phyloP scores from a whole-genome alignment of 148 eudicot genomes.

The Cornus controversa region DNA sequence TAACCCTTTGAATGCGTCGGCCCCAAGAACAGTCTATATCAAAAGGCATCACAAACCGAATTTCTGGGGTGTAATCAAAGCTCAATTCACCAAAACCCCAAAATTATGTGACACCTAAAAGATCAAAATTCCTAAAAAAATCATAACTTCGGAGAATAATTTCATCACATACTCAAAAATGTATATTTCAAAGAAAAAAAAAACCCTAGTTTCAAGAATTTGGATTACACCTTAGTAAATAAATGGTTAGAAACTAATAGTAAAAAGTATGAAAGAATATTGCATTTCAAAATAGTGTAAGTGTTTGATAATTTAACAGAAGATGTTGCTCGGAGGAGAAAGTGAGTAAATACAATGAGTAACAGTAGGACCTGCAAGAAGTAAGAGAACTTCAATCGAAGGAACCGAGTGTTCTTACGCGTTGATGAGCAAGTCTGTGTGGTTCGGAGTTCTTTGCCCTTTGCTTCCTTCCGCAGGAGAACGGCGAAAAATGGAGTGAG shows the following conservation, averaged over 20 bases:
- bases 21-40: not conserved
- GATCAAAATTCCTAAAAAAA: not conserved
- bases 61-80: not conserved
- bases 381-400: not conserved
- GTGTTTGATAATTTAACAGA: not conserved
- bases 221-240: not conserved
- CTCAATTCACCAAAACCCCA: not conserved
- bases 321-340: not conserved
- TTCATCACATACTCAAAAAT: too few relatives aligned
- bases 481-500: not conserved
- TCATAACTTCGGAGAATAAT: too few relatives aligned
- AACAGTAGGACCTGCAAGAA: not conserved
- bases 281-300: not conserved
- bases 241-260: not conserved
- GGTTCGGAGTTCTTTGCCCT: not conserved
- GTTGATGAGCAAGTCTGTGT: not conserved
- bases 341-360: not conserved
- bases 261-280: not conserved
- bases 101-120: not conserved
- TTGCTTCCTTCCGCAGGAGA: not conserved
- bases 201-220: not conserved
- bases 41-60: conserved; percentile 3
- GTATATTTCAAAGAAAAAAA: not conserved
- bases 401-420: not conserved
- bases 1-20: not conserved